phyloP scores from a whole-genome alignment of 805 yeast species.

The Blastobotrys attinorum region DNA sequence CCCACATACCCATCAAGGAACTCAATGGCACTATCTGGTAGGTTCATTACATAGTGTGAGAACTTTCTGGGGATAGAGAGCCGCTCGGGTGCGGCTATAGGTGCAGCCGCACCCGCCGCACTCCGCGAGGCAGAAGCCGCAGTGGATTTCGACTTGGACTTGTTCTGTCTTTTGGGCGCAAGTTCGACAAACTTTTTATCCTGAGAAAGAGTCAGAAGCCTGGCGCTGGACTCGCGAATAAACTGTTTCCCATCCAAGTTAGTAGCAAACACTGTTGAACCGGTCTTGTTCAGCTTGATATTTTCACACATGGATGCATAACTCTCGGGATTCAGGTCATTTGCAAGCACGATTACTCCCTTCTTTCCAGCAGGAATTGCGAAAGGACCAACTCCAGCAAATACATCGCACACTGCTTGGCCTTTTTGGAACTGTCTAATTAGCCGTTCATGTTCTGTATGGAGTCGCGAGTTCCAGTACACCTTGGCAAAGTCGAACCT shows the following conservation, averaged over 20 bases:
- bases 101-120: no score
- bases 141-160: conserved; percentile 29
- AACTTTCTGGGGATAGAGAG: conserved; percentile 42
- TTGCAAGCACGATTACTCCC: conserved; percentile 73
- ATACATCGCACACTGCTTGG: conserved; percentile 84
- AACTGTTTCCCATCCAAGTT: conserved; percentile 81
- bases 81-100: conserved; percentile 24
- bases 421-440: conserved; percentile 52
- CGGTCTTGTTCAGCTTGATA: conserved; percentile 54
- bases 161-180: conserved; percentile 23
- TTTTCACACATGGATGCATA: conserved; percentile 62
- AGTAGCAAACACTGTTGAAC: conserved; percentile 47
- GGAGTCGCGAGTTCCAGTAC: conserved; percentile 94
- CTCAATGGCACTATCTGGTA: conserved; percentile 87
- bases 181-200: conserved; percentile 24
- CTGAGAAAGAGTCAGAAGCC: conserved; percentile 41
- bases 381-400: conserved; percentile 99
- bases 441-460: conserved; percentile 85
- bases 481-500: conserved; percentile 87
- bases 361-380: conserved; percentile 93
- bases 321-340: conserved; percentile 88
- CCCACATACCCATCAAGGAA: conserved; percentile 76
- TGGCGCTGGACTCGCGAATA: conserved; percentile 50
- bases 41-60: conserved; percentile 83
- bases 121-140: no score